A percentile compares a stretch with the other conserved stretches of the same genome.
phyloP scores from a whole-genome alignment of 1,139 yeast species.

The Nakaseomyces sp. region DNA sequence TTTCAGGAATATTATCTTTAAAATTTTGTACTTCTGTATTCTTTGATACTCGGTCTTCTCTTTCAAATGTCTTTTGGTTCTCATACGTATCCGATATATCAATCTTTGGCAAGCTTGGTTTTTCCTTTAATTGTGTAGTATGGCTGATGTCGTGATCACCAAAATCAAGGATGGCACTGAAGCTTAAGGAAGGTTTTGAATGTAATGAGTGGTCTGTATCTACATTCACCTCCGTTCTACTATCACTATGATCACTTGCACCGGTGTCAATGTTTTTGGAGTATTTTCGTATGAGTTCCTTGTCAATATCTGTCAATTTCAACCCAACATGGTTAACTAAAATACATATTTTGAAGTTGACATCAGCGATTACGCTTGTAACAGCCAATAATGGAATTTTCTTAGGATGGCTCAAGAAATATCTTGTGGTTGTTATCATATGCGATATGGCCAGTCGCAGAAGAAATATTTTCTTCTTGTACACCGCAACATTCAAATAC shows the following conservation, averaged over 20 bases:
- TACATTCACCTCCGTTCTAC: background rate
- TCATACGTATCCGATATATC: background rate
- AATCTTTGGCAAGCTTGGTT: background rate
- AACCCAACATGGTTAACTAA: constrained; percentile 41
- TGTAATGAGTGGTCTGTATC: background rate
- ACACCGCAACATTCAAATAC: background rate
- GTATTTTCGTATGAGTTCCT: background rate
- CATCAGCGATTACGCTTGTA: constrained; percentile 67
- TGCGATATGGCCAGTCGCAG: constrained; percentile 35
- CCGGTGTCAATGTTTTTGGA: background rate
- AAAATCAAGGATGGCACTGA: background rate
- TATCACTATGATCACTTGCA: background rate
- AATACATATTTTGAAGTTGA: constrained; percentile 63
- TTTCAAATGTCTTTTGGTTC: background rate
- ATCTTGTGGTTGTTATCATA: constrained; percentile 70
- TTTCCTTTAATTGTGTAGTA: background rate
- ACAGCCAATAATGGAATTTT: constrained; percentile 62
- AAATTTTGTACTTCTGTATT: background rate
- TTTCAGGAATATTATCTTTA: background rate
- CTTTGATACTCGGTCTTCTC: background rate
- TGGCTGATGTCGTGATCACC: background rate
- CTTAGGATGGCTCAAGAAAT: constrained; percentile 49
- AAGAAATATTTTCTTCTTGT: constrained; percentile 1
- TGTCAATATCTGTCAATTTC: constrained; percentile 1
- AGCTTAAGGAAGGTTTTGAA: background rate